Evolutionary conservation across 1,284 basidiomycete species (phyloP).

Genomic region (Ceratobasidium papillatum): DNA sequence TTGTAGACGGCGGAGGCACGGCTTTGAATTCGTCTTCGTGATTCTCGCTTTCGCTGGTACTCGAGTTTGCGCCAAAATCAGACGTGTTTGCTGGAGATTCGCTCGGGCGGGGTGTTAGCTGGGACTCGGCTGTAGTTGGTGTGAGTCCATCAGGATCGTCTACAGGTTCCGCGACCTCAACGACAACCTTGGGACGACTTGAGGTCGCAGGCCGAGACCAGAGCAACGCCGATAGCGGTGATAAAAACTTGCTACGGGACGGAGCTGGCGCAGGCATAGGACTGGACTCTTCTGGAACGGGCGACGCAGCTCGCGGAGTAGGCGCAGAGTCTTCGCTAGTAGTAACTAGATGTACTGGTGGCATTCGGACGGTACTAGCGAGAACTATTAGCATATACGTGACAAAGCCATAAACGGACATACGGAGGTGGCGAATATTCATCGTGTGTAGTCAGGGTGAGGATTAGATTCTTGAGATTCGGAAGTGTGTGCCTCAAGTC

Average conservation of each 20-base stretch:
- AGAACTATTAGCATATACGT: background rate
- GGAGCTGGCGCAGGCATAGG: slow-evolving; percentile 17
- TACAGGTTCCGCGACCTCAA: slow-evolving; percentile 23
- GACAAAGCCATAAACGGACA: background rate
- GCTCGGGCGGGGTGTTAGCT: slow-evolving; percentile 14
- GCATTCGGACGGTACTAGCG: slow-evolving; percentile 8
- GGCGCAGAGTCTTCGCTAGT: slow-evolving; percentile 11
- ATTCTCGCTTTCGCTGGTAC: background rate
- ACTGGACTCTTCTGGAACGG: background rate
- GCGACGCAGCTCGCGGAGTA: slow-evolving; percentile 28
- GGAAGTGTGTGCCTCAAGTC: slow-evolving; percentile 97
- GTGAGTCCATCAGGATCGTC: slow-evolving; percentile 5
- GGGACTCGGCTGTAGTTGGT: slow-evolving; percentile 11
- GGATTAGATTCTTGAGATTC: slow-evolving; percentile 92
- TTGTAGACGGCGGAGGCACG: background rate
- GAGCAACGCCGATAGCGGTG: slow-evolving; percentile 42
- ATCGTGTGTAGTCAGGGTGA: slow-evolving; percentile 79
- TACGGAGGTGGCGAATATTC: slow-evolving; percentile 44
- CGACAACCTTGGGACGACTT: slow-evolving; percentile 29
- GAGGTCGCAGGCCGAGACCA: slow-evolving; percentile 35
- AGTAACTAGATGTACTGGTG: background rate
- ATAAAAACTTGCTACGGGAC: slow-evolving; percentile 43
- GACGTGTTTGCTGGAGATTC: slow-evolving; percentile 1
- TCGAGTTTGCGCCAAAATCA: background rate
- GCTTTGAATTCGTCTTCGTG: slow-evolving; percentile 19